Evolutionary conservation across 2,329 filamentous ascomycete species (phyloP).

Genomic region (Hymenotorrendiella dingleyae): DNA sequence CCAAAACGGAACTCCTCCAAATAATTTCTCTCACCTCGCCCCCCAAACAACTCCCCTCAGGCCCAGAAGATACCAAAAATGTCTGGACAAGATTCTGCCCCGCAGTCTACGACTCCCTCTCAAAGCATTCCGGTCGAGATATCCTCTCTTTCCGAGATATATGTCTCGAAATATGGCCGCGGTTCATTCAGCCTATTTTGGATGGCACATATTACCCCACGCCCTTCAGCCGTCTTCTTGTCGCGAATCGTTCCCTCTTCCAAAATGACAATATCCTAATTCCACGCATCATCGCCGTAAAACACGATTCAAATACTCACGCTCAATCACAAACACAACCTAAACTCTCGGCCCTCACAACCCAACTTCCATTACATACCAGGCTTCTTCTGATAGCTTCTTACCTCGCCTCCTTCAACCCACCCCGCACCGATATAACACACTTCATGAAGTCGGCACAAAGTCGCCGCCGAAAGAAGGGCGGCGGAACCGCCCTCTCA

Average conservation of each 20-base stretch:
- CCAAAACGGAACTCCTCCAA: conserved; percentile 68
- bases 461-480: conserved; percentile 32
- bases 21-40: conserved; percentile 60
- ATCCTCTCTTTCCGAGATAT: conserved; percentile 65
- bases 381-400: conserved; percentile 69
- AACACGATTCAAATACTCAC: too few species aligned
- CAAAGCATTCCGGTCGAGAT: conserved; percentile 73
- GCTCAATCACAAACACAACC: conserved; percentile 10
- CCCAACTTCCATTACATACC: conserved; percentile 62
- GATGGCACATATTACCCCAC: conserved; percentile 62
- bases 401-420: conserved; percentile 78
- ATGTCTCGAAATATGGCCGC: conserved; percentile 73
- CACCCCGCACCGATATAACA: conserved; percentile 62
- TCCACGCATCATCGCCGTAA: conserved; percentile 49
- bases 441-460: conserved; percentile 57
- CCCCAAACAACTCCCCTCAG: conserved; percentile 39
- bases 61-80: conserved; percentile 50
- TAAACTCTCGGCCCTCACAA: conserved; percentile 39
- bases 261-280: conserved; percentile 67
- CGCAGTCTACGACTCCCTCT: conserved; percentile 81
- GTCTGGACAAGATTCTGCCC: conserved; percentile 77
- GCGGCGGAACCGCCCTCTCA: conserved; percentile 39
- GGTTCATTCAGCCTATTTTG: conserved; percentile 73
- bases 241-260: conserved; percentile 62
- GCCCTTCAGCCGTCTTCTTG: conserved; percentile 80